Base-by-base conservation (phyloP, 1,284 basidiomycete genomes). In the Austroboletus olivaceoglutinosus region DNA sequence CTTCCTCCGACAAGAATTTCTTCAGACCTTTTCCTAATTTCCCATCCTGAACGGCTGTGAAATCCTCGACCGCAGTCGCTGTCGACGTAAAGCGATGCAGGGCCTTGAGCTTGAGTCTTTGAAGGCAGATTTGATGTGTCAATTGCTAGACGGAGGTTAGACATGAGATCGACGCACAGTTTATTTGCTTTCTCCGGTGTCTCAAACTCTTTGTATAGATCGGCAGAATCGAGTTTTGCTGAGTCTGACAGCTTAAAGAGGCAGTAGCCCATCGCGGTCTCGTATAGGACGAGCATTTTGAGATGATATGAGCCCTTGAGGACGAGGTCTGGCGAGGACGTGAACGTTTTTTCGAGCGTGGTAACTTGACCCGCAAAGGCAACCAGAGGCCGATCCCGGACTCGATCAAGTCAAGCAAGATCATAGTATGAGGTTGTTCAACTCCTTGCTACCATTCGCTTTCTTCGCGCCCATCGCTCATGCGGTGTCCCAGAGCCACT, bases 31-130 rank as follows among this genome's bases (percentile, higher is more conserved):
- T 97, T 48, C 91, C 91, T 45, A 98, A 71, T 75, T 97, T 95
- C 57, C 95, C 94, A 48, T 89, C 88, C 68, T 96, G 93, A 43
- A 98, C 75, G 13, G 95, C 86, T 29, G 93, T 91, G 62, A 98
- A 87, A 69, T 98, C 96, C 73, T 98, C 95, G n/a, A 99, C 96
- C n/a, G 97, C 96, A 21, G 89, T 87, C 25, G 93, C 97, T 11
- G 96, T 98, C 43, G 93, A 96, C 33, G 90, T 90, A 73, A 99
- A 99, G 49, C 93, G 90, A 75, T 99, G 96, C 51, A 99, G 80
- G 38, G 93, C 92, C 70, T 96, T 93, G 52, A 99, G 77, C 75
- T 98, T 97, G 56, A 98, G 76, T 45, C 94, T 96, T 58, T 45
- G 51, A 46, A 42, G n/a, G 36, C 25, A 34, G 27, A 29, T 21